Percentiles rank a stretch among this genome's conserved stretches.
Evolutionary conservation across 2,329 filamentous ascomycete genomes (phyloP).

Genomic region (Raffaelea ambrosiae): DNA sequence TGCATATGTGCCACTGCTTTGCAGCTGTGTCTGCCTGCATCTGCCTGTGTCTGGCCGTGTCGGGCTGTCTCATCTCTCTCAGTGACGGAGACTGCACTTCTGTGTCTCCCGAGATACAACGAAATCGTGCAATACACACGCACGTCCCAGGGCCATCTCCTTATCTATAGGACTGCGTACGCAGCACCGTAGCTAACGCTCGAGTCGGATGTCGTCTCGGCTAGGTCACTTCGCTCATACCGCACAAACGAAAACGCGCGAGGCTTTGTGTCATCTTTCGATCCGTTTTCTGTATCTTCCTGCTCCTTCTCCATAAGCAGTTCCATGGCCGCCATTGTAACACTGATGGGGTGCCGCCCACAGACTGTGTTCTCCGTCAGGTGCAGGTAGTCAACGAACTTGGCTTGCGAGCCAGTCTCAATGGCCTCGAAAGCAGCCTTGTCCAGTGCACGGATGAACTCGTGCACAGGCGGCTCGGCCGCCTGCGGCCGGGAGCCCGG

Average conservation of each 20-base stretch:
- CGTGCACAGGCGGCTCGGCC: constrained; percentile 56
- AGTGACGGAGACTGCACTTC: too few species aligned
- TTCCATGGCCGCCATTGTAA: constrained; percentile 84
- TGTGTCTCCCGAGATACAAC: too few species aligned
- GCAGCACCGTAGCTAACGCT: constrained; percentile 96
- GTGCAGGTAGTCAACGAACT: constrained; percentile 60
- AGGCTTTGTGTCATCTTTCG: not conserved
- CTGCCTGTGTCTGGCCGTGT: too few species aligned
- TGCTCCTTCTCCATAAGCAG: constrained; percentile 32
- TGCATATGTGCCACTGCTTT: too few species aligned
- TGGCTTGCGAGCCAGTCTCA: constrained; percentile 61
- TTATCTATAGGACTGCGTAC: constrained; percentile 60
- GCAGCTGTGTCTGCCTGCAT: too few species aligned
- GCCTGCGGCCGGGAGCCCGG: constrained; percentile 22
- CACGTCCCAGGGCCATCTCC: too few species aligned
- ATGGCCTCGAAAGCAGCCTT: constrained; percentile 77
- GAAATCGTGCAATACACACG: too few species aligned
- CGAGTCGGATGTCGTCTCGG: constrained; percentile 58
- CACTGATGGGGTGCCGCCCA: constrained; percentile 87
- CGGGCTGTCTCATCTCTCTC: too few species aligned
- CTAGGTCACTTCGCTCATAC: constrained; percentile 80
- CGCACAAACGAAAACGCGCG: constrained; percentile 64
- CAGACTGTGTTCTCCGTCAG: constrained; percentile 87
- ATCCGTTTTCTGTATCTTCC: not conserved
- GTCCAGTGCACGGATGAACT: constrained; percentile 77